These are phyloP conservation scores for Tilletia caries DNA, from an alignment of 1,284 basidiomycete genomes.

Conservation along the genomic window DNA sequence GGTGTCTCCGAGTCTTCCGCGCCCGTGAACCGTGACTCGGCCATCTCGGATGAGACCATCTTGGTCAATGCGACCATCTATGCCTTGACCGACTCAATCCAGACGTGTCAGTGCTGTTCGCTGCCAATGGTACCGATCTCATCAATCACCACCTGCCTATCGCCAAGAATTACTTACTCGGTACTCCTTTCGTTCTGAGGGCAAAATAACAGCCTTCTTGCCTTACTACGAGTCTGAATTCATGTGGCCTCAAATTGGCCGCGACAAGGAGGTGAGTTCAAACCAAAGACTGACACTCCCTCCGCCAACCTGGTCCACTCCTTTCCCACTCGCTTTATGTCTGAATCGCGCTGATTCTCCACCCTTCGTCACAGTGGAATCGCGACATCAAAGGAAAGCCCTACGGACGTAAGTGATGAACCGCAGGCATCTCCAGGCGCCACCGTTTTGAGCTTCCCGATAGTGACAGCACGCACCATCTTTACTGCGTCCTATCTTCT, in stretches of 20 bases:
- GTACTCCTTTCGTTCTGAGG: too few relatives aligned
- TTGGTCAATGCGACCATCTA: constrained; percentile 34
- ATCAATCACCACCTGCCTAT: neutral
- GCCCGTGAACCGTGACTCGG: neutral
- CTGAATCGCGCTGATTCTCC: neutral
- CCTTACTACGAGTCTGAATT: constrained; percentile 29
- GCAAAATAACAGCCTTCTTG: constrained; percentile 7
- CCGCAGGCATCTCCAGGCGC: neutral
- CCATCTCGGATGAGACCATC: constrained; percentile 34
- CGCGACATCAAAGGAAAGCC: constrained; percentile 21
- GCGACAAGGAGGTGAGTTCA: constrained; percentile 24
- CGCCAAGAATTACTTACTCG: too few relatives aligned
- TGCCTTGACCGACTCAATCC: constrained; percentile 30
- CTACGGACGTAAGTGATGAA: constrained; percentile 24
- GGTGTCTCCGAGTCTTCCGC: neutral
- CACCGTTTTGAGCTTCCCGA: neutral
- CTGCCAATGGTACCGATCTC: neutral
- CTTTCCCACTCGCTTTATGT: neutral
- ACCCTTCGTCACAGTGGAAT: neutral
- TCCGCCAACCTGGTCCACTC: neutral
- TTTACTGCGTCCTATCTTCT: neutral
- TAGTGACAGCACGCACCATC: neutral
- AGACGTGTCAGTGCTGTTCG: constrained; percentile 29
- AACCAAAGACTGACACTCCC: neutral
- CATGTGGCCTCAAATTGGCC: constrained; percentile 17